Base-by-base conservation (phyloP, 495 filamentous ascomycete species). In the Clavariopsis aquatica region DNA sequence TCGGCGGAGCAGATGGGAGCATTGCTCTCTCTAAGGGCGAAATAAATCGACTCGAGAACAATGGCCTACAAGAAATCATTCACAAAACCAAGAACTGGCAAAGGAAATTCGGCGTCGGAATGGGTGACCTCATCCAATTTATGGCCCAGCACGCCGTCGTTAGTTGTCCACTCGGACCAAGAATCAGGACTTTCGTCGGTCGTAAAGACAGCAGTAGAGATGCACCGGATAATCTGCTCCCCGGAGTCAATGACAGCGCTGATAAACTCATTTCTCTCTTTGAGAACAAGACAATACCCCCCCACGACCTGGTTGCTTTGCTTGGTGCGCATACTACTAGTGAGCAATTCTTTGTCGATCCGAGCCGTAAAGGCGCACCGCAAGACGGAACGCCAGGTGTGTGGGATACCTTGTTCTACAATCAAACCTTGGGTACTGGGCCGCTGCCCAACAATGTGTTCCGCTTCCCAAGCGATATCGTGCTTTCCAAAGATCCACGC, bases 291-390 rank as follows among this genome's bases (percentile, higher is more conserved):
- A 82, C 80, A 0, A 80, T 84, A 64, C 62, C 68, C 5, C 64
- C 79, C 0, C 65, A 70, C 36, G 78, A 76, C 29, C 73, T 83
- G 2, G 76, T 77, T 1, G 81, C 82, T 0, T 75, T 84, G 0
- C 64, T 84, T 1, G 82, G 82, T 24, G 80, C 82, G 0, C 82
- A 84, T 71, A 79, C 77, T 0, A 74, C 74, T 9, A 73, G 75
- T 53, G 72, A 73, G 56, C 80, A 83, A 61, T 74, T 68, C 36
- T 79, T 78, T 58, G 74, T 79, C 38, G 73, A 83, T 63, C 28
- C 71, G 0, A 64, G n/a, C 7, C 45, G 58, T 1, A 52, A 22
- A 7, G 61, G 70, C 17, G 74, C 71, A 19, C 66, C 81, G 0
- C 79, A 80, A 62, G 79, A 81, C 65, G 66, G 60, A 46, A 80